Percentiles rank a stretch among this genome's conserved stretches.
Conservation (phyloP, 192 early-diverging fungal species). For the Coemansia sp. region DNA sequence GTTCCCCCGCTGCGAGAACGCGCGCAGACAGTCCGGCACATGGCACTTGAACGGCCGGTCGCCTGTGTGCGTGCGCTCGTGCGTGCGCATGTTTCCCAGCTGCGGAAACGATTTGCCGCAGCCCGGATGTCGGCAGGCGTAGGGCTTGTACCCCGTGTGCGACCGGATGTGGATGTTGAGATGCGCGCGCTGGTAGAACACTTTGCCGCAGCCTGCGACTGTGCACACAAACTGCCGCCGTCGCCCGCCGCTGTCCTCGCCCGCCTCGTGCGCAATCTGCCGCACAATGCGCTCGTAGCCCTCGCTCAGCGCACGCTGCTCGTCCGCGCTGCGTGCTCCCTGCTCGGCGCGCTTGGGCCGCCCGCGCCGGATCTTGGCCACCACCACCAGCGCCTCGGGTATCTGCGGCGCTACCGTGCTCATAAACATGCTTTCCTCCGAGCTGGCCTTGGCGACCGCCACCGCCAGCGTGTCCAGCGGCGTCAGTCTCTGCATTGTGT, state of each 20-base stretch:
- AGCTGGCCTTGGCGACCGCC: conserved; percentile 19
- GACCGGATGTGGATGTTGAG: conserved; percentile 70
- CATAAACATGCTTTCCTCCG: not conserved
- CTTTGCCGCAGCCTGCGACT: conserved; percentile 57
- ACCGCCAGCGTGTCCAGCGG: conserved; percentile 32
- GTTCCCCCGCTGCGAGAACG: conserved; percentile 77
- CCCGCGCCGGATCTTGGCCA: conserved; percentile 43
- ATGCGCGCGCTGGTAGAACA: conserved; percentile 70
- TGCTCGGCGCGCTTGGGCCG: conserved; percentile 42
- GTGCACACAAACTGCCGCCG: conserved; percentile 52
- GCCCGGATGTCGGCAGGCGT: conserved; percentile 59
- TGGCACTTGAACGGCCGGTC: conserved; percentile 76
- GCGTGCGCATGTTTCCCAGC: conserved; percentile 79
- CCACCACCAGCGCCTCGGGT: conserved; percentile 41
- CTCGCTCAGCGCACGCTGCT: conserved; percentile 19
- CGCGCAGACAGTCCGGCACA: conserved; percentile 60
- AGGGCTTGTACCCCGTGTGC: conserved; percentile 55
- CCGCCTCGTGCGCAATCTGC: conserved; percentile 47
- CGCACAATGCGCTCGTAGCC: conserved; percentile 40
- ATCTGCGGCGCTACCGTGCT: conserved; percentile 42
- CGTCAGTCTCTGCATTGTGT: not conserved
- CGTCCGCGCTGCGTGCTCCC: conserved; percentile 3
- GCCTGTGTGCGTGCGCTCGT: conserved; percentile 75
- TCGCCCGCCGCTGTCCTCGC: conserved; percentile 41
- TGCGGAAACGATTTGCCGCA: conserved; percentile 81